Conservation (phyloP, 1,139 yeast species). For the Geotrichum restrictum region DNA sequence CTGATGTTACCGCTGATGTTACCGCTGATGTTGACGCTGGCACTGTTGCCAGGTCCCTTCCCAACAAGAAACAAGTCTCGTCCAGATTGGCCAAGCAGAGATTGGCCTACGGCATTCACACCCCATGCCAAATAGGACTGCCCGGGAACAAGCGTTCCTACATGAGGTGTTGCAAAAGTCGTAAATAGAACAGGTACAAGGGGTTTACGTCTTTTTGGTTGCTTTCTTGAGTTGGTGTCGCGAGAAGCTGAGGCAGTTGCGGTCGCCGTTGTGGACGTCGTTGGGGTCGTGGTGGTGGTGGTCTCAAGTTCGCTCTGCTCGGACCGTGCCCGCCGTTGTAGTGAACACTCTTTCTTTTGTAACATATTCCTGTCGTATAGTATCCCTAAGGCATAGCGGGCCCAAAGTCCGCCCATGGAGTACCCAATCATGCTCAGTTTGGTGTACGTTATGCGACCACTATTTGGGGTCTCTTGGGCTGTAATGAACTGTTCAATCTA, state of each 20-base stretch:
- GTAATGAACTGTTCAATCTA: constrained; percentile 6
- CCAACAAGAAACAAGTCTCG: constrained; percentile 56
- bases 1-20: too few species aligned
- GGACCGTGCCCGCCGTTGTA: too few species aligned
- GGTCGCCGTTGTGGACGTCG: not conserved
- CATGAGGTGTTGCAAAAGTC: constrained; percentile 89
- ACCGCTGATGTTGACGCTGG: too few species aligned
- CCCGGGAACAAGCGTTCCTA: constrained; percentile 56
- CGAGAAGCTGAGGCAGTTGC: too few species aligned
- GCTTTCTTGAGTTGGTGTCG: too few species aligned
- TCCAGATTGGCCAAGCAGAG: constrained; percentile 69
- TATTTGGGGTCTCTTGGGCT: constrained; percentile 2
- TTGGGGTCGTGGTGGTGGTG: not conserved
- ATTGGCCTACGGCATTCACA: constrained; percentile 58
- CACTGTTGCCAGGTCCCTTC: too few species aligned
- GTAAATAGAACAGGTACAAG: constrained; percentile 40
- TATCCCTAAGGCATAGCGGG: constrained; percentile 68
- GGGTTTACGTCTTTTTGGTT: not conserved
- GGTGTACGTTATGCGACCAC: constrained; percentile 24
- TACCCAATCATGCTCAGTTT: constrained; percentile 51
- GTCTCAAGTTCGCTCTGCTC: too few species aligned
- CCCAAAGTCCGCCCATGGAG: constrained; percentile 51
- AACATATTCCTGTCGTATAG: constrained; percentile 41
- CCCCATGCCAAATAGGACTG: constrained; percentile 45
- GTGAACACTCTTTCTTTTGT: not conserved